Evolutionary conservation across 176 grass and related monocot species (phyloP), one percentile per base, ranked within the genome.

Genomic region (Aegilops umbellulata): DNA sequence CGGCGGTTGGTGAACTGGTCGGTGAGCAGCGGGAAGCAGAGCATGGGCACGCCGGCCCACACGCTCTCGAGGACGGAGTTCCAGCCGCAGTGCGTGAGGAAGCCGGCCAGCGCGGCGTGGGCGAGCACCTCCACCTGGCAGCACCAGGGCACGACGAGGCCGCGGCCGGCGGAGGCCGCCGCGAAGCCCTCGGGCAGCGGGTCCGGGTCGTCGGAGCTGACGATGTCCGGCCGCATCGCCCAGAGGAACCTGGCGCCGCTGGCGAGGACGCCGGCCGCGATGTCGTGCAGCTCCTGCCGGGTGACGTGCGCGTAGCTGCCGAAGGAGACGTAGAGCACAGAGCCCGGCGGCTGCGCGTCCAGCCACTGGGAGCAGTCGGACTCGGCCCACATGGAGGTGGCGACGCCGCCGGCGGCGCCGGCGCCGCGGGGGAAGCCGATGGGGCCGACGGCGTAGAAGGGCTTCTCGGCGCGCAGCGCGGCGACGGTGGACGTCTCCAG

Each of bases 81-180:
- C 95, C 93, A 95, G 2, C 95, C 95, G 80, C 95, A 95, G 90
- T 98, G 95, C 68, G 93, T 95, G 53, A 98, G 69, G 82, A 98
- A 98, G 83, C 91, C 86, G 0, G 80, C 90, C 1, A 92, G 65
- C 26, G 89, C 60, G 4, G 86, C 29, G 92, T 92, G 94, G 7
- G 86, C 39, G 17, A 97, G 62, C 57, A 97, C 94, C 78, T 92
- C 92, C 51, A 90, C 87, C 75, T 94, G 92, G 84, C 83, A 78
- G 81, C 94, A 97, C 94, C 94, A 97, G 1, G 61, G 94, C 70
- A 97, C 87, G 0, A 97, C 85, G 10, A 94, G 2, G 2, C 94
- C 94, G 0, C 90, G 82, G 0, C 85, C 87, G 0, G 44, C 24
- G 3, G 84, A 61, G 0, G 73, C 82, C 5, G 66, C 65, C 15